Conservation (phyloP, 2,329 filamentous ascomycete species). For the Sporothrix inflata region DNA sequence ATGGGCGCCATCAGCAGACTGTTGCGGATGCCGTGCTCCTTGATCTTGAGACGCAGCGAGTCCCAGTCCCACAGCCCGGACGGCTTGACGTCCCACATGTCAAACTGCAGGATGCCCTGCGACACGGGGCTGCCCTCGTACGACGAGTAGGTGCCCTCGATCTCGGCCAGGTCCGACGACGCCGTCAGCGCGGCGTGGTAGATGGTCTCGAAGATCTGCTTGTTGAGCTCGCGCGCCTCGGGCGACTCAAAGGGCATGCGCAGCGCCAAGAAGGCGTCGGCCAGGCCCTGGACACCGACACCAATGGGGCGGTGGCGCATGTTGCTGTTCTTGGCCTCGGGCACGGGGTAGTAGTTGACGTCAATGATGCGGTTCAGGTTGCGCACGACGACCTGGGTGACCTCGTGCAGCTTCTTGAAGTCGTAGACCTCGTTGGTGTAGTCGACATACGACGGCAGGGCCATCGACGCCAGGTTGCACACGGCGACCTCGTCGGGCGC, state of each 20-base stretch:
- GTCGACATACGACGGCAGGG: constrained; percentile 89
- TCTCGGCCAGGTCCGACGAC: constrained; percentile 82
- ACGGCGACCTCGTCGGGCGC: constrained; percentile 98
- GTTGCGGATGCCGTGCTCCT: constrained; percentile 92
- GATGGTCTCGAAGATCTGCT: constrained; percentile 99
- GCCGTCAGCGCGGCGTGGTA: constrained; percentile 94
- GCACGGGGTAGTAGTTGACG: constrained; percentile 97
- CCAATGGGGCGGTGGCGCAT: constrained; percentile 95
- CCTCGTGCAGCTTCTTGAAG: constrained; percentile 96
- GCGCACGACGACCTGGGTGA: constrained; percentile 86
- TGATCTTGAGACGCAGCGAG: constrained; percentile 84
- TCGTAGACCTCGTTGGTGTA: constrained; percentile 83
- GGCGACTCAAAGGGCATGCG: constrained; percentile 96
- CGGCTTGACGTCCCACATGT: constrained; percentile 97
- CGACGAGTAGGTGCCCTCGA: constrained; percentile 81
- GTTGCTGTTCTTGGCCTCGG: constrained; percentile 92
- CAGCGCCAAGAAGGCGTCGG: constrained; percentile 95
- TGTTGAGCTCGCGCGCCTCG: constrained; percentile 91
- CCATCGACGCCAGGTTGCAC: constrained; percentile 94
- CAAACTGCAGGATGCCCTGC: constrained; percentile 93
- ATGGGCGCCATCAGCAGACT: constrained; percentile 93
- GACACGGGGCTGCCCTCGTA: constrained; percentile 94
- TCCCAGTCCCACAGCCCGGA: constrained; percentile 97
- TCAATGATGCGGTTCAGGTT: constrained; percentile 99
- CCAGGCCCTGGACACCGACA: constrained; percentile 95